phyloP scores from a whole-genome alignment of 345 rosid genomes.

The Bretschneidera sinensis region DNA sequence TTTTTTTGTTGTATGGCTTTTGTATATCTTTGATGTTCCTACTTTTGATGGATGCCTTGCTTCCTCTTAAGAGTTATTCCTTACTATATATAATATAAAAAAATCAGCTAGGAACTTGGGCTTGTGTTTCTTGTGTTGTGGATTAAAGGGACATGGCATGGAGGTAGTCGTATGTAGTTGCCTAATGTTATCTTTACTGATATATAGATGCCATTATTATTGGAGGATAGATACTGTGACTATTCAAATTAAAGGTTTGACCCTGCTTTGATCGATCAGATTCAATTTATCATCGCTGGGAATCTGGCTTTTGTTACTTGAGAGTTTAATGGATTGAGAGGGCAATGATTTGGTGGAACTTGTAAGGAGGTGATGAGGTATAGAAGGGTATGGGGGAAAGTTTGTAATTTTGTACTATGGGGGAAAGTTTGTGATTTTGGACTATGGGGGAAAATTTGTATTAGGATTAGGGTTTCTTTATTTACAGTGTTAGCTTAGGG shows the following conservation, averaged over 20 bases:
- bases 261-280: neutral
- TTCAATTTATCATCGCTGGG: conserved; percentile 10
- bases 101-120: neutral
- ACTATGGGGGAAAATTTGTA: too few species aligned
- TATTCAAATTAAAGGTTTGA: neutral
- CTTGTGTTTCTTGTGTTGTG: neutral
- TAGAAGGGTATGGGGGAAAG: too few species aligned
- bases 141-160: neutral
- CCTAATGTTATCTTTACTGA: neutral
- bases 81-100: too few species aligned
- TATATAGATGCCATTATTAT: neutral
- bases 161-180: neutral
- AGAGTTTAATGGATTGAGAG: neutral
- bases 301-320: conserved; percentile 1
- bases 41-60: too few species aligned
- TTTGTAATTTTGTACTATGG: too few species aligned
- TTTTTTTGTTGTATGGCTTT: neutral
- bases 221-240: neutral
- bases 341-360: neutral
- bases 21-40: too few species aligned
- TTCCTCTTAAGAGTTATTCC: too few species aligned
- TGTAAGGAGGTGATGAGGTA: neutral
- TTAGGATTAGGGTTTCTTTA: too few species aligned
- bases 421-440: too few species aligned
- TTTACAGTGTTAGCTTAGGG: too few species aligned